Base-by-base conservation (phyloP, 352 stramenopile species). In the Plasmopara viticola region DNA sequence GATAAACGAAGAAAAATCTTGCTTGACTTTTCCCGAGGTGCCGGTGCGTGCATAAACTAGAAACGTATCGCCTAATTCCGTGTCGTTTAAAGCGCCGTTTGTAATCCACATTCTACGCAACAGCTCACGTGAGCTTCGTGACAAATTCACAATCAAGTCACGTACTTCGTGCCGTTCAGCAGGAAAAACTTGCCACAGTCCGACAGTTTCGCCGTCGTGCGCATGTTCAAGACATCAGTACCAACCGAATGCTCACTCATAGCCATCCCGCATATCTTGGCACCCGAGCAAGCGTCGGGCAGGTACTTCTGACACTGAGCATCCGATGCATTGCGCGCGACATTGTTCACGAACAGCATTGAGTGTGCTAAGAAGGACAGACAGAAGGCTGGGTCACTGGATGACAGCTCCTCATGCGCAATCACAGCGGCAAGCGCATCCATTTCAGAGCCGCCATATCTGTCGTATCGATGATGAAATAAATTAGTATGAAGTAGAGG, bases 201-300 rank as follows among this genome's bases (percentile, higher is more conserved):
- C 34, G 79, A 82, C 55, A 89, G 86, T 39, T 78, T 90, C 13
- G 96, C 96, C 17, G 79, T 97, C 4, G 97, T 98, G 49, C 73
- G 86, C 95, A 99, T 98, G 34, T 94, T 94, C 34, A 99, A 69
- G 29, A 95, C 85, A 53, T 96, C 89, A 2, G 89, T 97, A 39
- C 97, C 97, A 39, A 96, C 93, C 29, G 92, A 95, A 25, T 97
- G 96, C 75, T 99, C 97, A 65, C 85, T 98, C 96, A 99, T 99
- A 48, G 90, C 94, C 95, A 99, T 99, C 31, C 97, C 97, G 51
- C 96, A 97, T 64, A 99, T 98, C 53, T 89, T 90, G 9, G 74
- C 78, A 30, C 96, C 97, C 2, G 85, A 87, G 63, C 95, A 99
- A 42, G 93, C 80, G 17, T 68, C 72, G 31, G 96, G 95, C 0